Conservation (phyloP, 2,329 filamentous ascomycete species). For the Cercospora brassicicola region DNA sequence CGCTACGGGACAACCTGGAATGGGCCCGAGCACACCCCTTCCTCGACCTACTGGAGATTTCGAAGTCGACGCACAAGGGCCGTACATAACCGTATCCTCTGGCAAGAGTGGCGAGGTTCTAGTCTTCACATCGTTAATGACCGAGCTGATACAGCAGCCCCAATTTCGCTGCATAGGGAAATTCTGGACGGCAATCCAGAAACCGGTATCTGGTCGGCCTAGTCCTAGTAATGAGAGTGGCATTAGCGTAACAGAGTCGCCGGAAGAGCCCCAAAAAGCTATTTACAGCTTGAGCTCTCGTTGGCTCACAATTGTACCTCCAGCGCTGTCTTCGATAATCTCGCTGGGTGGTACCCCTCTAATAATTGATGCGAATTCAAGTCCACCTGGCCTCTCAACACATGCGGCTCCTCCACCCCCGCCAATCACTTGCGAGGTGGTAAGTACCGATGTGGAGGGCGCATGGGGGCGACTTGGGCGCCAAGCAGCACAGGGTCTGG, state of each 20-base stretch:
- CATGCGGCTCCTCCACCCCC: conserved; percentile 70
- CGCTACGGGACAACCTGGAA: conserved; percentile 40
- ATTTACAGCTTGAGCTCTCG: conserved; percentile 68
- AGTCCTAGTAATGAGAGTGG: conserved; percentile 33
- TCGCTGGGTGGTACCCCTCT: conserved; percentile 67
- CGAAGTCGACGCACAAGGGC: conserved; percentile 69
- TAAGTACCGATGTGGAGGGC: conserved; percentile 68
- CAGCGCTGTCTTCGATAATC: conserved; percentile 64
- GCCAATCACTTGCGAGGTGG: conserved; percentile 64
- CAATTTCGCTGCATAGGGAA: conserved; percentile 75
- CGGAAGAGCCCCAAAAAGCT: conserved; percentile 48
- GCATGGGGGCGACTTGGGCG: conserved; percentile 50
- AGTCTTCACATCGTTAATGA: conserved; percentile 55
- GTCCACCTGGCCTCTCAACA: conserved; percentile 57
- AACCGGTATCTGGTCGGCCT: conserved; percentile 18
- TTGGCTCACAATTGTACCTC: conserved; percentile 77
- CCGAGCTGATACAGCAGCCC: conserved; percentile 30
- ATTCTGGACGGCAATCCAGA: conserved; percentile 76
- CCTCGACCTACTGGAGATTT: conserved; percentile 72
- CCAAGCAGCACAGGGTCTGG: conserved; percentile 74
- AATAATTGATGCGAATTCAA: conserved; percentile 52
- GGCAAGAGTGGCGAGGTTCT: conserved; percentile 84
- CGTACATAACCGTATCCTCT: conserved; percentile 72
- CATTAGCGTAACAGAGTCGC: conserved; percentile 28
- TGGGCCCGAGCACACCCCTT: conserved; percentile 29